These are phyloP conservation scores for Trichothecium roseum DNA, from an alignment of 2,329 filamentous ascomycete species.

Conservation along the genomic window DNA sequence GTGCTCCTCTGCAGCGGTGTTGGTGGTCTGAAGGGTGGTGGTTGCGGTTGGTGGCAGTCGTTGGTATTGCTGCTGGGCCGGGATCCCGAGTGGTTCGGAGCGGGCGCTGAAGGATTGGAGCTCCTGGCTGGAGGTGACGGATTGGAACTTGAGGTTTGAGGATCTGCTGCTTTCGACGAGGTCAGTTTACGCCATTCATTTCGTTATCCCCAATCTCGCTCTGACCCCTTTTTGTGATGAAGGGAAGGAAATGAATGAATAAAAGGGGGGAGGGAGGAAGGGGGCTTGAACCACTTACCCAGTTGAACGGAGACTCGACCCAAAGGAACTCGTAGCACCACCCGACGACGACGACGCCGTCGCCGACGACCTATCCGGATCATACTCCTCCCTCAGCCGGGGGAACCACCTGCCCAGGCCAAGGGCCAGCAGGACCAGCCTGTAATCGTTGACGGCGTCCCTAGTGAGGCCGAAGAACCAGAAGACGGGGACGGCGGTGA, in stretches of 20 bases:
- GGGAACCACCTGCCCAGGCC: constrained; percentile 35
- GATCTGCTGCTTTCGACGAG: too few species aligned
- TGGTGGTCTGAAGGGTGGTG: constrained; percentile 1
- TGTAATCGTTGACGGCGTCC: constrained; percentile 41
- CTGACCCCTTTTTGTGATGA: too few species aligned
- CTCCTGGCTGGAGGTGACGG: constrained; percentile 11
- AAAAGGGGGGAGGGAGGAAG: background rate
- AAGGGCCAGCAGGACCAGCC: constrained; percentile 23
- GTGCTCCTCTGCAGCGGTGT: background rate
- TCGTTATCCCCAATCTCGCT: too few species aligned
- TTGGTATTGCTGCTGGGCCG: constrained; percentile 1
- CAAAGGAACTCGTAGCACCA: constrained; percentile 1
- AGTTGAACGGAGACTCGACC: constrained; percentile 1
- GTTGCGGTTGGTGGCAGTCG: constrained; percentile 1
- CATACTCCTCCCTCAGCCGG: constrained; percentile 25
- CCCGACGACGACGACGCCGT: background rate
- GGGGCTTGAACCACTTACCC: constrained; percentile 3
- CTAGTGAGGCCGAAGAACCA: constrained; percentile 45
- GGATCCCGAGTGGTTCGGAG: constrained; percentile 3
- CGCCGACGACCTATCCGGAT: constrained; percentile 16
- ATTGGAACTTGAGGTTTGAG: constrained; percentile 10
- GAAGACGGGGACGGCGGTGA: constrained; percentile 37
- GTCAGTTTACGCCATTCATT: constrained; percentile 1
- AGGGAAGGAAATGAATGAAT: too few species aligned
- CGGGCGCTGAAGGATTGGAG: constrained; percentile 9